Conservation (phyloP, 2,329 filamentous ascomycete genomes). For the Fusarium xylarioides region DNA sequence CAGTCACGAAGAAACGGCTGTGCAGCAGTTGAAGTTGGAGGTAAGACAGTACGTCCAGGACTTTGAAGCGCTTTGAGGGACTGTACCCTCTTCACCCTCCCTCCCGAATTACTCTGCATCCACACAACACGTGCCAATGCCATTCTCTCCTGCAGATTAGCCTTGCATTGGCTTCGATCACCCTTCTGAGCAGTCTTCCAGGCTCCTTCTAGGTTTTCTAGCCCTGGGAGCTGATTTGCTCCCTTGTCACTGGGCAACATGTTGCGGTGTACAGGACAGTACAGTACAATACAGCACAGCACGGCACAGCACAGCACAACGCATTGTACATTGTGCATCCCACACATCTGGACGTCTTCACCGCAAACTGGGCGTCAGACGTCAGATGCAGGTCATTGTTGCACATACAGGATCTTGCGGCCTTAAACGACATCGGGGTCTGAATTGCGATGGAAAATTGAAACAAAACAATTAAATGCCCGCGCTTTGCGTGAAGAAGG, state of each 20-base stretch:
- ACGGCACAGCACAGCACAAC: background rate
- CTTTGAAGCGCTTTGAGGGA: background rate
- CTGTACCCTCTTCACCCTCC: background rate
- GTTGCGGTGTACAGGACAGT: conserved; percentile 17
- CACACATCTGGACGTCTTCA: background rate
- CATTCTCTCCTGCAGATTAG: conserved; percentile 22
- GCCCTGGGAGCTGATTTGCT: conserved; percentile 3
- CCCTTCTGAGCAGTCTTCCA: conserved; percentile 10
- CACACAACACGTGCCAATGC: conserved; percentile 20
- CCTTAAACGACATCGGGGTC: background rate
- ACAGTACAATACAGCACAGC: background rate
- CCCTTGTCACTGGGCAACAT: background rate
- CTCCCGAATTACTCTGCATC: background rate
- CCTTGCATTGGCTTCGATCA: conserved; percentile 31
- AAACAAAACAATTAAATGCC: background rate
- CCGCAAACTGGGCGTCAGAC: background rate
- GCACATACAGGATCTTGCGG: background rate
- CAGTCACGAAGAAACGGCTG: background rate
- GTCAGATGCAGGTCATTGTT: conserved; percentile 1
- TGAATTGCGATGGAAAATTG: background rate
- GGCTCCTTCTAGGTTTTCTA: conserved; percentile 32
- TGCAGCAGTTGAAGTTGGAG: background rate
- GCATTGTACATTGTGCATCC: background rate
- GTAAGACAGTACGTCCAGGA: background rate
- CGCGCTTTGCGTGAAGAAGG: background rate